Evolutionary conservation across 768 basidiomycete species (phyloP).

Genomic region (Hirschioporus abietinus): DNA sequence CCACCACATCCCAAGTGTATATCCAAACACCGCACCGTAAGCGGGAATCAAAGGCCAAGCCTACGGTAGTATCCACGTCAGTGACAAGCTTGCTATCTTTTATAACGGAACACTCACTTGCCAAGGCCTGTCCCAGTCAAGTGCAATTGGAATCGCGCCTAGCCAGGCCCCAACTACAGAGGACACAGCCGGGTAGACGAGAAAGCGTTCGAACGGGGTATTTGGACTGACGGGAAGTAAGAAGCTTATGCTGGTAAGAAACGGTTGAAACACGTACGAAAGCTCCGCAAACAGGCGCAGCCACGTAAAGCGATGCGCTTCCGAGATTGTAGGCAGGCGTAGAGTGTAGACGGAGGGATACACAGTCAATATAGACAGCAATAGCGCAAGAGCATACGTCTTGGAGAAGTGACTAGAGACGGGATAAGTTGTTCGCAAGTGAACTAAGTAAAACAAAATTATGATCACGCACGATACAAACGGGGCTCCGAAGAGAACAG

Average conservation of each 20-base stretch:
- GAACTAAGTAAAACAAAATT: background rate
- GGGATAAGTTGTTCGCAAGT: background rate
- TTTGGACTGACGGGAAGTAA: slow-evolving; percentile 32
- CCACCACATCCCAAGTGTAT: slow-evolving; percentile 39
- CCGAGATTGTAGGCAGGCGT: slow-evolving; percentile 52
- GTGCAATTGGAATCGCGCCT: slow-evolving; percentile 77
- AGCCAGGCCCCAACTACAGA: slow-evolving; percentile 72
- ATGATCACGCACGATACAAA: slow-evolving; percentile 41
- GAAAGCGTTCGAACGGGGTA: slow-evolving; percentile 66
- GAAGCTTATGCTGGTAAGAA: background rate
- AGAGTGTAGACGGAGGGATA: slow-evolving; percentile 69
- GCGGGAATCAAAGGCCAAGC: slow-evolving; percentile 81
- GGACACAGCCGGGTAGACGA: slow-evolving; percentile 77
- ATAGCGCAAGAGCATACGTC: slow-evolving; percentile 64
- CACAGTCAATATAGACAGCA: slow-evolving; percentile 59
- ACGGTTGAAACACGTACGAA: slow-evolving; percentile 46
- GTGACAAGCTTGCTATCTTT: slow-evolving; percentile 4
- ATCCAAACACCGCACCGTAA: slow-evolving; percentile 65
- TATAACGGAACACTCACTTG: slow-evolving; percentile 52
- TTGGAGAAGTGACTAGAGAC: slow-evolving; percentile 42
- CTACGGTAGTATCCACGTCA: slow-evolving; percentile 31
- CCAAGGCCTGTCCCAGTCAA: slow-evolving; percentile 98
- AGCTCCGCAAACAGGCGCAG: slow-evolving; percentile 76
- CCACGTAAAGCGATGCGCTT: slow-evolving; percentile 62
- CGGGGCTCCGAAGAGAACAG: slow-evolving; percentile 76